phyloP scores from a whole-genome alignment of 345 rosid genomes.

The Cochlearia excelsa region DNA sequence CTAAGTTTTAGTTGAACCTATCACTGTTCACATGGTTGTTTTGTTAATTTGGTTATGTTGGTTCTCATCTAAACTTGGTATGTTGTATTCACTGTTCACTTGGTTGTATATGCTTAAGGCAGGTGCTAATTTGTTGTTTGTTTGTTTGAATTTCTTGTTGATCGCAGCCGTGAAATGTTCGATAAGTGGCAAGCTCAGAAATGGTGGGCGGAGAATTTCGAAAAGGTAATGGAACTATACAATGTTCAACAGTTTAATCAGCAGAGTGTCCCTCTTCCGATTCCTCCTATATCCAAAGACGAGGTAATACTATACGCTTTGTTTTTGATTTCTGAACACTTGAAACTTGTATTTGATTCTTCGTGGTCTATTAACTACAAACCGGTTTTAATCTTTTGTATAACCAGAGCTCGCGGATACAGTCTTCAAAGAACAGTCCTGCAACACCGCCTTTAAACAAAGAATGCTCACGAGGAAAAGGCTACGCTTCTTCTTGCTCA shows the following conservation, averaged over 20 bases:
- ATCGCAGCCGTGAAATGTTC: conserved; percentile 84
- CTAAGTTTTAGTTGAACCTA: too few relatives aligned
- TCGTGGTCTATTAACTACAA: not conserved
- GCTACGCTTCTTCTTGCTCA: conserved; percentile 63
- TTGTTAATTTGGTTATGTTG: too few relatives aligned
- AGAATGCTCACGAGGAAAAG: conserved; percentile 60
- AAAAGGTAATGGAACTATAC: conserved; percentile 90
- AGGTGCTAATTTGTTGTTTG: not conserved
- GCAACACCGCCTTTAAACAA: conserved; percentile 73
- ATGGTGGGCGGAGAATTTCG: conserved; percentile 95
- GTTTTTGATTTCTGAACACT: not conserved
- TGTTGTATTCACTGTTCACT: too few relatives aligned
- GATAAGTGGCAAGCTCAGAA: conserved; percentile 96
- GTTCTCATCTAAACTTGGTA: too few relatives aligned
- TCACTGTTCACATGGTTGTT: too few relatives aligned
- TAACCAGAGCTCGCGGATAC: conserved; percentile 51
- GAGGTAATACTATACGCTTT: conserved; percentile 43
- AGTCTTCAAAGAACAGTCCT: conserved; percentile 66
- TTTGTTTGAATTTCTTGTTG: conserved; percentile 14
- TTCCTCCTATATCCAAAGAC: conserved; percentile 68
- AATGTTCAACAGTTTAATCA: conserved; percentile 77
- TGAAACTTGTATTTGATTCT: conserved; percentile 15
- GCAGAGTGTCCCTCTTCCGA: conserved; percentile 67
- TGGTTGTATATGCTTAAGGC: too few relatives aligned
- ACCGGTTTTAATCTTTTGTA: too few relatives aligned